phyloP scores from a whole-genome alignment of 345 rosid species.

The Cardamine resedifolia region DNA sequence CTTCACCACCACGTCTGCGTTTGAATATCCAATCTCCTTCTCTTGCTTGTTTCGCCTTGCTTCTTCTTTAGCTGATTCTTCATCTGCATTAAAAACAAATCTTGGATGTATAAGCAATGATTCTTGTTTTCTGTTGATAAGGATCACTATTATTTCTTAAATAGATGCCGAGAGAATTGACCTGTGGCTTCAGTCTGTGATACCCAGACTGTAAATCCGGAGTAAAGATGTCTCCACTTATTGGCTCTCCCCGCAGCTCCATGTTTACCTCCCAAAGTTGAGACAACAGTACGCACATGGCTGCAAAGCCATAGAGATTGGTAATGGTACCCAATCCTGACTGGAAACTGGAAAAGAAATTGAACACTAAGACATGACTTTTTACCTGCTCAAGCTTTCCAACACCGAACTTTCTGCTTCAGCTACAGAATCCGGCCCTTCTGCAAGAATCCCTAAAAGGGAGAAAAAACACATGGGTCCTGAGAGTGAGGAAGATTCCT shows the following conservation, averaged over 20 bases:
- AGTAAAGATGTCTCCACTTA: slow-evolving; percentile 79
- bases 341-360: slow-evolving; percentile 12
- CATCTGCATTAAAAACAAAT: slow-evolving; percentile 46
- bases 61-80: slow-evolving; percentile 78
- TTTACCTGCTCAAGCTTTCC: slow-evolving; percentile 85
- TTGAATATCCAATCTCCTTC: slow-evolving; percentile 60
- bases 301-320: slow-evolving; percentile 44
- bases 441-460: slow-evolving; percentile 62
- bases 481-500: not conserved
- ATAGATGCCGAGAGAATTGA: slow-evolving; percentile 22
- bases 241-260: slow-evolving; percentile 69
- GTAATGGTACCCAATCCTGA: not conserved
- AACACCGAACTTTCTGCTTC: slow-evolving; percentile 63
- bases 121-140: not conserved
- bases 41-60: slow-evolving; percentile 54
- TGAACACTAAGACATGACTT: not conserved
- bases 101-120: not conserved
- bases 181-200: slow-evolving; percentile 83
- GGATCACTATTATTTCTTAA: not conserved
- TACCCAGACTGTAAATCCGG: slow-evolving; percentile 85
- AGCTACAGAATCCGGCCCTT: slow-evolving; percentile 66
- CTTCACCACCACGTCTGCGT: slow-evolving; percentile 88
- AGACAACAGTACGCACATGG: slow-evolving; percentile 82
- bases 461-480: slow-evolving; percentile 12
- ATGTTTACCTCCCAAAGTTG: slow-evolving; percentile 76